Conservation (phyloP, 2,329 filamentous ascomycete genomes). For the Pseudogymnoascus sp. region DNA sequence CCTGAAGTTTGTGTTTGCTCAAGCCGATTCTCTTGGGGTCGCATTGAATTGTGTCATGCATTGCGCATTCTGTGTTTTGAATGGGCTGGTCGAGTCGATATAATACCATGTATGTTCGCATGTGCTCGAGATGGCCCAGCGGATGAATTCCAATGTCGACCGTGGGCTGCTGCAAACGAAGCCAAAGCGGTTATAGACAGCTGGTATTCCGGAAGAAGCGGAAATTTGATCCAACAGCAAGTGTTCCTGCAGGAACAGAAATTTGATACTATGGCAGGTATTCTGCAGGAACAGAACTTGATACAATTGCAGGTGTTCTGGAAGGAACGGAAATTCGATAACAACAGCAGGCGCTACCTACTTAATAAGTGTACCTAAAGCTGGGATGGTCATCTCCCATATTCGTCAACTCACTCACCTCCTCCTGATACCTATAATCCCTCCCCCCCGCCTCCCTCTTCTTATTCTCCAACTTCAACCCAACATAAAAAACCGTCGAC, state of each 20-base stretch:
- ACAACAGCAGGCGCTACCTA: neutral
- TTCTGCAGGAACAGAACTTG: no score
- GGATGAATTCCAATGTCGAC: neutral
- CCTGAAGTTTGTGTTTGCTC: no score
- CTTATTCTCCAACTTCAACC: slow-evolving; percentile 36
- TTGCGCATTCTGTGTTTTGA: neutral
- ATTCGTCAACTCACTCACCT: slow-evolving; percentile 26
- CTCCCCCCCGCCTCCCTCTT: slow-evolving; percentile 38
- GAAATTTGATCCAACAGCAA: no score
- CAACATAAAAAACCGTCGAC: slow-evolving; percentile 30
- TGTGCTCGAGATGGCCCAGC: neutral
- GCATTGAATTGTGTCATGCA: slow-evolving; percentile 1
- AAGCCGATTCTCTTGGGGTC: neutral
- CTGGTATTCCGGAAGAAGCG: no score
- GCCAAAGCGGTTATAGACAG: neutral
- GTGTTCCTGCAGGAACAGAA: no score
- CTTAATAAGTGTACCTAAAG: slow-evolving; percentile 34
- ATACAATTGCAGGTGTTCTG: no score
- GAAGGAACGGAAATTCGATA: neutral
- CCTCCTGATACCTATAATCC: slow-evolving; percentile 33
- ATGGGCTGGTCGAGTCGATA: neutral
- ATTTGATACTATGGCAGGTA: no score
- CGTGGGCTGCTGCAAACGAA: neutral
- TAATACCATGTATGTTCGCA: neutral
- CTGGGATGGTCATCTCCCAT: slow-evolving; percentile 43